phyloP scores from a whole-genome alignment of 2,329 filamentous ascomycete genomes.

The Beauveria brongniartii region DNA sequence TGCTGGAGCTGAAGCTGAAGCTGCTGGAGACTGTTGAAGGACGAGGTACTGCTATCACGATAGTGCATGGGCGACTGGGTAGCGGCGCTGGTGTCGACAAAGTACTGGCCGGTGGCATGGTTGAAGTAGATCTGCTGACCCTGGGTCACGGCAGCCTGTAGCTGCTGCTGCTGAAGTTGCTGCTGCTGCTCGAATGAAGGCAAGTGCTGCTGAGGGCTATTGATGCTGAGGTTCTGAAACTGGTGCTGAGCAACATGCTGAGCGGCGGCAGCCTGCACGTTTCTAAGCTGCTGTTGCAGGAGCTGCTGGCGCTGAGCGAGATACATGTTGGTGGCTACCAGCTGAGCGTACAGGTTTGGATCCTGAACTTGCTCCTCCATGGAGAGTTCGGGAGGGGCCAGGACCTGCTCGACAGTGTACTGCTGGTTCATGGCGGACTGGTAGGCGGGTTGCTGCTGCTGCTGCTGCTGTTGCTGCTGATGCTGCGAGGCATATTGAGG shows the following conservation, averaged over 20 bases:
- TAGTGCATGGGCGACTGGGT: conserved; percentile 32
- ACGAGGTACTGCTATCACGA: conserved; percentile 36
- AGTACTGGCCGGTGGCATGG: conserved; percentile 77
- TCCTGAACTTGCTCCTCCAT: conserved; percentile 66
- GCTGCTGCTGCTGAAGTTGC: conserved; percentile 29
- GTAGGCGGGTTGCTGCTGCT: conserved; percentile 20
- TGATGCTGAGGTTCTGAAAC: conserved; percentile 69
- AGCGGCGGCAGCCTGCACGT: conserved; percentile 65
- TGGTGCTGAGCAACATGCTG: conserved; percentile 43
- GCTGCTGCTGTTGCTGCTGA: conserved; percentile 17
- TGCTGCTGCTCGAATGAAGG: conserved; percentile 23
- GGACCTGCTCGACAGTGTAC: conserved; percentile 79
- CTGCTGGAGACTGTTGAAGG: conserved; percentile 23
- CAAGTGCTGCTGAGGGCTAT: conserved; percentile 34
- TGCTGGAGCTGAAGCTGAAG: conserved; percentile 6
- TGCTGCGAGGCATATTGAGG: conserved; percentile 37
- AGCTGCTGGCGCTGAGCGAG: conserved; percentile 91
- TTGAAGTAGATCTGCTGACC: conserved; percentile 81
- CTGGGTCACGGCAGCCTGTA: conserved; percentile 30
- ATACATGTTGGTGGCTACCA: conserved; percentile 86
- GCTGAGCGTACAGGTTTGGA: conserved; percentile 75
- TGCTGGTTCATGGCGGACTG: conserved; percentile 33
- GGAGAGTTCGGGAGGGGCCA: conserved; percentile 74
- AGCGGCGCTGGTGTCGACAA: conserved; percentile 57
- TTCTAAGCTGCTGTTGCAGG: conserved; percentile 85